phyloP scores from a whole-genome alignment of 2,329 filamentous ascomycete genomes.

The Aspergillus niger region DNA sequence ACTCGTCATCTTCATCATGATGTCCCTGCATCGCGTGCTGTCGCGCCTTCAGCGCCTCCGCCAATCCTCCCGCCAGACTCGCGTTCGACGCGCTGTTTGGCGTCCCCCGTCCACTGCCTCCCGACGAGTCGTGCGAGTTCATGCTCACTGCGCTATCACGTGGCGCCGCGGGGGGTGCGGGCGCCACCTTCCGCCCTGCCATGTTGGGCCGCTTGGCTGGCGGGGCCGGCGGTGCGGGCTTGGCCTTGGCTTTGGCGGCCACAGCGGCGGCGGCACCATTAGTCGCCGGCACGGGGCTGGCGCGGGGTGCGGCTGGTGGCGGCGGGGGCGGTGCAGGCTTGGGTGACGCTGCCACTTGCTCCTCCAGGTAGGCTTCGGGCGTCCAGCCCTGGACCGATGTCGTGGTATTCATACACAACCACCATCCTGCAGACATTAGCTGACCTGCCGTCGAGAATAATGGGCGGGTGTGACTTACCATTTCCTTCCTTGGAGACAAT shows the following conservation, averaged over 20 bases:
- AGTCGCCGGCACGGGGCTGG: constrained; percentile 66
- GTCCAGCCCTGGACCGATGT: constrained; percentile 83
- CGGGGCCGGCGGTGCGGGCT: constrained; percentile 73
- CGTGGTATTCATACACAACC: constrained; percentile 77
- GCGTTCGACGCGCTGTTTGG: constrained; percentile 60
- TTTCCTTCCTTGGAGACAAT: constrained; percentile 95
- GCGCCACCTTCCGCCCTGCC: constrained; percentile 68
- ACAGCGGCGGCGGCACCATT: constrained; percentile 42
- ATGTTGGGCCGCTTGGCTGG: constrained; percentile 77
- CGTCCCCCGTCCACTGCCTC: constrained; percentile 69
- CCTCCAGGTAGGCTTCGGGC: constrained; percentile 90
- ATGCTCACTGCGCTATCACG: constrained; percentile 64
- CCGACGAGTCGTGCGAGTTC: constrained; percentile 53
- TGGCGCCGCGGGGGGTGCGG: constrained; percentile 64
- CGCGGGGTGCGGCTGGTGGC: constrained; percentile 48
- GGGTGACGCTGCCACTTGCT: constrained; percentile 59
- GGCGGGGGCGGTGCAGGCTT: constrained; percentile 60
- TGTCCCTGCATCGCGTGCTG: constrained; percentile 75
- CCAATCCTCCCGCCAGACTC: constrained; percentile 71
- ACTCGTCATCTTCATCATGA: constrained; percentile 70
- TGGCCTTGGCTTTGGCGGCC: constrained; percentile 55
- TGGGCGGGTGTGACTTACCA: constrained; percentile 61
- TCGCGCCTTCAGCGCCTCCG: constrained; percentile 74
- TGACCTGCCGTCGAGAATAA: background rate
- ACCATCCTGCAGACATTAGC: constrained; percentile 72